phyloP scores from a whole-genome alignment of 768 basidiomycete species.

The Rhizopogon vulgaris region DNA sequence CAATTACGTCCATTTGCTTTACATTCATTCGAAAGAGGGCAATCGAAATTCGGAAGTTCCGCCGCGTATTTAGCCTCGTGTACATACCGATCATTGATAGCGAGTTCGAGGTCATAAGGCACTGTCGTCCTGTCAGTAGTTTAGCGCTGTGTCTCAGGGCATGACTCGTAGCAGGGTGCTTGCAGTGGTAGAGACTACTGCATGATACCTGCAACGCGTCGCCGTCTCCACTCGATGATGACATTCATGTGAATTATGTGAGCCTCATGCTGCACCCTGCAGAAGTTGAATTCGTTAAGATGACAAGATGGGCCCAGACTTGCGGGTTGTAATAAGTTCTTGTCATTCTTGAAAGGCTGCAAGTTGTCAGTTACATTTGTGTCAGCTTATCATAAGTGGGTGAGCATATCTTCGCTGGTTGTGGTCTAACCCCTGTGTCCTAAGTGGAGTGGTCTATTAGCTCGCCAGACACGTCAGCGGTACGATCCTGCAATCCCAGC shows the following conservation, averaged over 20 bases:
- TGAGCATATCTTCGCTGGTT: not conserved
- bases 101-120: not conserved
- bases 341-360: not conserved
- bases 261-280: not conserved
- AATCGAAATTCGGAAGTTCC: not conserved
- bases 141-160: not conserved
- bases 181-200: not conserved
- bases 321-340: not conserved
- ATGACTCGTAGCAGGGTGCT: too few relatives aligned
- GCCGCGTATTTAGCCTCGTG: not conserved
- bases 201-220: not conserved
- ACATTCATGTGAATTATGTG: not conserved
- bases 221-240: not conserved
- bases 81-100: not conserved
- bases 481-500: not conserved
- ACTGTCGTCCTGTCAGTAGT: not conserved
- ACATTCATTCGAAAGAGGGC: not conserved
- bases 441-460: not conserved
- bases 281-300: not conserved
- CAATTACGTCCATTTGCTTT: not conserved
- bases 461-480: not conserved
- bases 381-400: too few relatives aligned
- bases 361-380: too few relatives aligned
- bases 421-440: not conserved
- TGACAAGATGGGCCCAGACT: not conserved